A percentile compares a stretch with the other conserved stretches of the same genome.
Conservation (phyloP, 2,329 filamentous ascomycete genomes). For the Phaeosphaeriaceae sp. region DNA sequence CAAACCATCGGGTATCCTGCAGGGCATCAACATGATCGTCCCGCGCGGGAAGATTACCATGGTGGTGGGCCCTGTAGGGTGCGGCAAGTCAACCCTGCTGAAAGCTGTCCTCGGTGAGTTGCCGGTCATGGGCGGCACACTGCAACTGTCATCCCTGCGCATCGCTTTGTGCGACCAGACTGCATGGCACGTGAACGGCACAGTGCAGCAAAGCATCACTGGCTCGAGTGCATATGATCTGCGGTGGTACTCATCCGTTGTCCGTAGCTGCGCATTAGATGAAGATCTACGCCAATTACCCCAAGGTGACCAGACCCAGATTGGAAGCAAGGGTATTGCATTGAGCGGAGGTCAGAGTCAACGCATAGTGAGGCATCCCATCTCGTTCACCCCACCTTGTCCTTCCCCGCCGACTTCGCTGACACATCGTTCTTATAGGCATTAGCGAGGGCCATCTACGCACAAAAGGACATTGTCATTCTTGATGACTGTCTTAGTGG, state of each 20-base stretch:
- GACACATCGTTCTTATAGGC: slow-evolving; percentile 35
- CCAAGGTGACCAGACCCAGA: slow-evolving; percentile 51
- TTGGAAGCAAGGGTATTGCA: slow-evolving; percentile 60
- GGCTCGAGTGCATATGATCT: slow-evolving; percentile 45
- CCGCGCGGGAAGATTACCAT: slow-evolving; percentile 55
- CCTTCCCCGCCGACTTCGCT: slow-evolving; percentile 10
- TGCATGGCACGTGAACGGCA: slow-evolving; percentile 48
- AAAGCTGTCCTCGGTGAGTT: slow-evolving; percentile 44
- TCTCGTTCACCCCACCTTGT: slow-evolving; percentile 20
- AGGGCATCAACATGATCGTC: slow-evolving; percentile 51
- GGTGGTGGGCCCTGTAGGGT: slow-evolving; percentile 60
- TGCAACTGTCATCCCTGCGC: slow-evolving; percentile 39
- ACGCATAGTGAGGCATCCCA: slow-evolving; percentile 50
- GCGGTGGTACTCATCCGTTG: slow-evolving; percentile 46
- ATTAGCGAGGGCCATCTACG: slow-evolving; percentile 62
- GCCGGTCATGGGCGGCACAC: slow-evolving; percentile 38
- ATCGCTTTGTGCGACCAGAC: slow-evolving; percentile 49
- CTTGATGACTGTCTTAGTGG: slow-evolving; percentile 62
- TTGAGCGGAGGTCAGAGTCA: slow-evolving; percentile 63
- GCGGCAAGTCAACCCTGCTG: slow-evolving; percentile 60
- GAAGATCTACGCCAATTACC: slow-evolving; percentile 43
- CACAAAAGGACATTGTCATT: slow-evolving; percentile 56
- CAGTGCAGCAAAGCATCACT: slow-evolving; percentile 48
- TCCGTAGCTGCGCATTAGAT: slow-evolving; percentile 44
- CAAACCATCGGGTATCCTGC: slow-evolving; percentile 48